These are phyloP conservation scores for Arabidopsis suecica DNA, from an alignment of 345 rosid species.

Conservation along the genomic window DNA sequence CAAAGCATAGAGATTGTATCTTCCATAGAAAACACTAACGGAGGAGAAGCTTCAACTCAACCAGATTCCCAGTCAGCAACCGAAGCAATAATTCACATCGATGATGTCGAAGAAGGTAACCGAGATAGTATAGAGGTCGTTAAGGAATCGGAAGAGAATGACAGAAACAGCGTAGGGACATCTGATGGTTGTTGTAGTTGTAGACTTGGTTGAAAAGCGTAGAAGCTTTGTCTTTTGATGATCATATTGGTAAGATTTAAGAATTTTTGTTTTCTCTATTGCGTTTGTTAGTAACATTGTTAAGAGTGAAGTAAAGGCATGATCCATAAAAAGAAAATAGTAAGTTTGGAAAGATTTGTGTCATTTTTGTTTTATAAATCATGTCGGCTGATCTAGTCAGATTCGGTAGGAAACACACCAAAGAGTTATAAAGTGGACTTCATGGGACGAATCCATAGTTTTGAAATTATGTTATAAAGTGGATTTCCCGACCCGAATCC, in stretches of 20 bases:
- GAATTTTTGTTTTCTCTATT: neutral
- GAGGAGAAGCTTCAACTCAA: constrained; percentile 22
- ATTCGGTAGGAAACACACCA: too few relatives aligned
- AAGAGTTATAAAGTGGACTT: too few relatives aligned
- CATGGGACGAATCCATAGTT: too few relatives aligned
- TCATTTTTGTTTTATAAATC: too few relatives aligned
- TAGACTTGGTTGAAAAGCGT: too few relatives aligned
- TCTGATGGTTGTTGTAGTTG: too few relatives aligned
- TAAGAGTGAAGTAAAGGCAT: constrained; percentile 1
- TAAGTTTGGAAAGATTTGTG: neutral
- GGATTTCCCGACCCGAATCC: too few relatives aligned
- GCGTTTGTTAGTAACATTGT: neutral
- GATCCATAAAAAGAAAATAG: neutral
- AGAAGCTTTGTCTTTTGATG: too few relatives aligned
- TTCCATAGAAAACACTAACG: constrained; percentile 4
- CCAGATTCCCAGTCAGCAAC: constrained; percentile 6
- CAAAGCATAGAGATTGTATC: constrained; percentile 3
- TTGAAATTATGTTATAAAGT: too few relatives aligned
- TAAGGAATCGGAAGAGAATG: neutral
- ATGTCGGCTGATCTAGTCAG: too few relatives aligned
- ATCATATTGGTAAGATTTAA: too few relatives aligned
- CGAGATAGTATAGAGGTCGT: neutral
- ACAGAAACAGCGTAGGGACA: too few relatives aligned
- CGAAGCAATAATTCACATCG: neutral
- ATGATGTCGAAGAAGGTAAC: constrained; percentile 26